Percentiles rank a stretch among this genome's conserved stretches.
Evolutionary conservation across 495 filamentous ascomycete species (phyloP).

Genomic region (Aspergillus sclerotioniger): DNA sequence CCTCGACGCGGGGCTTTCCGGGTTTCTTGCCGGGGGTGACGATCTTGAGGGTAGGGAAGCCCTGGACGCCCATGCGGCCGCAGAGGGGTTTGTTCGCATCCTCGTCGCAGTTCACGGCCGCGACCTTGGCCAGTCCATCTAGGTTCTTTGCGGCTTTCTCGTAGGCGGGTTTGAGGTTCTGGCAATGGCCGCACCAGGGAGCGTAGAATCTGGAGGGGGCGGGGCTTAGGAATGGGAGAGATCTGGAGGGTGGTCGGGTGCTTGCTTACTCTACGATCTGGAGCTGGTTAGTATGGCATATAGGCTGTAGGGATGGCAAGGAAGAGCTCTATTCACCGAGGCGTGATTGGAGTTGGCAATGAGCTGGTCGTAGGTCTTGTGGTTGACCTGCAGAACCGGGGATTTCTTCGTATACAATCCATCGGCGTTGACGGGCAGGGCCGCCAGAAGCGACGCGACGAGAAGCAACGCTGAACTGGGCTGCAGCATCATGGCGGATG

Average conservation of each 20-base stretch:
- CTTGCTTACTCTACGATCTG: slow-evolving; percentile 71
- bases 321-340: slow-evolving; percentile 60
- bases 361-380: slow-evolving; percentile 77
- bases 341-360: slow-evolving; percentile 89
- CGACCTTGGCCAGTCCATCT: slow-evolving; percentile 87
- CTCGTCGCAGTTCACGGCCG: slow-evolving; percentile 93
- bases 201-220: slow-evolving; percentile 76
- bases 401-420: slow-evolving; percentile 84
- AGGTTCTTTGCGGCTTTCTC: slow-evolving; percentile 90
- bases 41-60: slow-evolving; percentile 96
- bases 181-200: slow-evolving; percentile 94
- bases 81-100: slow-evolving; percentile 91
- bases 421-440: slow-evolving; percentile 62
- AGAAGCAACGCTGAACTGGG: slow-evolving; percentile 34
- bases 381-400: slow-evolving; percentile 80
- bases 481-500: slow-evolving; percentile 19
- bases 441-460: slow-evolving; percentile 53
- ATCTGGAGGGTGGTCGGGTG: slow-evolving; percentile 15
- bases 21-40: slow-evolving; percentile 79
- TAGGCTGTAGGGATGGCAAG: slow-evolving; percentile 2
- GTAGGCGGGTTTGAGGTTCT: slow-evolving; percentile 92
- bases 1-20: slow-evolving; percentile 82
- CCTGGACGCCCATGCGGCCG: slow-evolving; percentile 83
- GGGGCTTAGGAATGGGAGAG: slow-evolving; percentile 13
- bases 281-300: slow-evolving; percentile 20